Evolutionary conservation across 495 filamentous ascomycete species (phyloP).

Genomic region (Aspergillus sclerotioniger): DNA sequence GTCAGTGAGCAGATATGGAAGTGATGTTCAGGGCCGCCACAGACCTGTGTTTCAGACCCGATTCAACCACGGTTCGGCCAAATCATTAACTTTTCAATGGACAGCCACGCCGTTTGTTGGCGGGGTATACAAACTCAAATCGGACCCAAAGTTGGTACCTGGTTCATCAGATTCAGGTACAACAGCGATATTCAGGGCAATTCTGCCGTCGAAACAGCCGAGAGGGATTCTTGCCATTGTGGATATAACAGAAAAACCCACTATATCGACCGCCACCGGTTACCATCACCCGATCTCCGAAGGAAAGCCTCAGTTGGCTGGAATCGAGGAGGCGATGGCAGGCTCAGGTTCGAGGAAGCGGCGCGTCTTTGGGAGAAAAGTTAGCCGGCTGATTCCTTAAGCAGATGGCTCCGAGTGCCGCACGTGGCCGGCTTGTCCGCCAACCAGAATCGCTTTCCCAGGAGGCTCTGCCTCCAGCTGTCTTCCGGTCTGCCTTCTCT

Average conservation of each 20-base stretch:
- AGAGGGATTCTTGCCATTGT: background rate
- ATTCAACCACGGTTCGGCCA: background rate
- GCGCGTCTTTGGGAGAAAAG: background rate
- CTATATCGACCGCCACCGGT: background rate
- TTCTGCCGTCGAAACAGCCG: background rate
- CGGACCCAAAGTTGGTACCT: conserved; percentile 1
- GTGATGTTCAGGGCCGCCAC: background rate
- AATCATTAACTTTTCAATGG: background rate
- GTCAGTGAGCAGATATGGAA: background rate
- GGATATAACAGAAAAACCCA: background rate
- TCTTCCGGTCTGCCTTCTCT: background rate
- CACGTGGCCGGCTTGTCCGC: background rate
- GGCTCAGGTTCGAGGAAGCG: background rate
- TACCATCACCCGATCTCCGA: background rate
- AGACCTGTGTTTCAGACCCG: background rate
- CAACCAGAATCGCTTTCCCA: no score
- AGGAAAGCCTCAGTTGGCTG: background rate
- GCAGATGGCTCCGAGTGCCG: background rate
- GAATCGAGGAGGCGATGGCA: background rate
- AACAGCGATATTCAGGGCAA: background rate
- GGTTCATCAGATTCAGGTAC: background rate
- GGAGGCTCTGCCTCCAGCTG: no score
- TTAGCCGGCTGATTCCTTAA: background rate
- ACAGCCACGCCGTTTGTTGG: background rate
- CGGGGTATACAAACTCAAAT: background rate